Base-by-base conservation (phyloP, 495 filamentous ascomycete species). In the Ascobolus immersus region DNA sequence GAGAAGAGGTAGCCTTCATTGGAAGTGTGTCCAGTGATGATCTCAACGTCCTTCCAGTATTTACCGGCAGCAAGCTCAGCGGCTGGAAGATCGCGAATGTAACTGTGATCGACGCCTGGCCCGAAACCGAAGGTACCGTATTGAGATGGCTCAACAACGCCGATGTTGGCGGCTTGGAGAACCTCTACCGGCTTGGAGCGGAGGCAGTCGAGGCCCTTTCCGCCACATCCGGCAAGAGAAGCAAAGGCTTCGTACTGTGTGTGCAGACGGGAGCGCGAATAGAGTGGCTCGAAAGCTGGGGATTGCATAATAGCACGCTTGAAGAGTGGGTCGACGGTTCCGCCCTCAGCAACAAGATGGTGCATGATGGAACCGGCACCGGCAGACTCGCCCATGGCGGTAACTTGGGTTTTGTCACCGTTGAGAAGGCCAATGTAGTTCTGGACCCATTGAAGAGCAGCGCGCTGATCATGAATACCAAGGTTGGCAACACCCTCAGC, bases 401-500 rank as follows among this genome's bases (percentile, higher is more conserved):
- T 65, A 3, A 65, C 61, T 11, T 60, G 53, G 19, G 40, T 41
- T 10, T 59, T 55, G 39, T 65, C 55, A 2, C 63, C 63, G 10
- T 61, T 62, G 29, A 67, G 57, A 4, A 59, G 50, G 32, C 45
- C 42, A 35, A 68, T 64, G 35, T 66, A 47, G 15, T 48, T 50
- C 27, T 64, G 61, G 1, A 66, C 61, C 64, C 64, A 68, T 47
- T 63, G 54, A 40, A 63, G 49, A 0, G 52, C 59, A 7, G 56
- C 56, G 10, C 58, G 40, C 31, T 64, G 60, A 39, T 67, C 64
- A 37, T 52, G 58, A 0, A 66, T 43, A 0, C 60, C 61, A 1
- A 53, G 53, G 27, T 69, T 67, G 2, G 62, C 54, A 10, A 49
- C 20, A 3, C 51, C 58, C 20, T 64, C 44, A 4, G 43, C 39